Conservation (phyloP, 805 yeast genomes). For the Yarrowia sp. region DNA sequence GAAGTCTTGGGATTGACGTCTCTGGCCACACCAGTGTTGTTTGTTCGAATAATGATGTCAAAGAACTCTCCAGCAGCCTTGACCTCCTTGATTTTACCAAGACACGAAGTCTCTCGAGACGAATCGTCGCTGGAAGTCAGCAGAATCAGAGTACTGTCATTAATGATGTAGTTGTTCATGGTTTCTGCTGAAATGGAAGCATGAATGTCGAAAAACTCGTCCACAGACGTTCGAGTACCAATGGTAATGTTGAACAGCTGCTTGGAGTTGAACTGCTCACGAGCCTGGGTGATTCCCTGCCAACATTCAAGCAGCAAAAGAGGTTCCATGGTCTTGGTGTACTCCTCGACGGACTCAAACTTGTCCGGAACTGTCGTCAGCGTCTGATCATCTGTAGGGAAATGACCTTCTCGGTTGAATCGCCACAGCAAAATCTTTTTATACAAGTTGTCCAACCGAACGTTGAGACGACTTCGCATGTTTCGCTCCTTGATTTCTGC, state of each 20-base stretch:
- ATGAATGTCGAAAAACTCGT: conserved; percentile 82
- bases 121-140: conserved; percentile 37
- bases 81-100: conserved; percentile 76
- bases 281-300: conserved; percentile 79
- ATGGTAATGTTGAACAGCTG: conserved; percentile 65
- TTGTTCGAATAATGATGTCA: conserved; percentile 72
- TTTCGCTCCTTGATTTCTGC: conserved; percentile 63
- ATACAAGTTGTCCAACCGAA: conserved; percentile 74
- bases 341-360: conserved; percentile 60
- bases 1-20: conserved; percentile 60
- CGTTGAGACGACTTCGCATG: conserved; percentile 75
- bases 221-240: conserved; percentile 79
- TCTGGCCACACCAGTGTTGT: conserved; percentile 48
- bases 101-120: conserved; percentile 46
- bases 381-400: conserved; percentile 45
- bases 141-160: conserved; percentile 74
- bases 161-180: conserved; percentile 50
- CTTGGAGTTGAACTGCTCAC: conserved; percentile 49
- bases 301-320: conserved; percentile 84
- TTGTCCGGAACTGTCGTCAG: conserved; percentile 51
- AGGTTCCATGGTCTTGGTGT: conserved; percentile 70
- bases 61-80: conserved; percentile 63
- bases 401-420: conserved; percentile 52
- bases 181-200: conserved; percentile 59
- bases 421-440: conserved; percentile 71